phyloP scores from a whole-genome alignment of 208 protist species.

The Trypanosoma lewisi region DNA sequence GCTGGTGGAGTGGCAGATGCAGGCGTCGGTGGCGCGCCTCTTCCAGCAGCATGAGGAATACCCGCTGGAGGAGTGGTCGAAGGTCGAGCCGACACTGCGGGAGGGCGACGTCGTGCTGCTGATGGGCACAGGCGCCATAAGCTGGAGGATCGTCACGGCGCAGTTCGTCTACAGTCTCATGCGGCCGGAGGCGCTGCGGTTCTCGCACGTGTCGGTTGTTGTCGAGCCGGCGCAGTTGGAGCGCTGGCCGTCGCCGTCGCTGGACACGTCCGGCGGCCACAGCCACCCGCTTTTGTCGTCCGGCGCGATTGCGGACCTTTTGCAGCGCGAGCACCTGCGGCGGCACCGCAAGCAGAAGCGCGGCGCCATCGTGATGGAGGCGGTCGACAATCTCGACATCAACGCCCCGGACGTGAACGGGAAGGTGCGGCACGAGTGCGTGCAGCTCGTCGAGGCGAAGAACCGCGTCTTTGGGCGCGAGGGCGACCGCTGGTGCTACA shows the following conservation, averaged over 20 bases:
- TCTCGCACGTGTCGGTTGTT: conserved; percentile 85
- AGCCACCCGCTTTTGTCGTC: not conserved
- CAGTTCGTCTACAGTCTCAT: conserved; percentile 50
- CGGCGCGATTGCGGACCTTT: conserved; percentile 25
- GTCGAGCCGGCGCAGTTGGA: conserved; percentile 56
- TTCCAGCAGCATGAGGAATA: conserved; percentile 49
- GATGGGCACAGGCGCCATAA: conserved; percentile 53
- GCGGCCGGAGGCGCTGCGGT: conserved; percentile 50
- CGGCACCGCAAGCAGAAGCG: conserved; percentile 31
- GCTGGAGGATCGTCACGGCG: conserved; percentile 48
- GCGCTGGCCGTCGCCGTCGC: conserved; percentile 21
- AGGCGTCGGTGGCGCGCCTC: conserved; percentile 31
- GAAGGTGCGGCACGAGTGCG: conserved; percentile 37
- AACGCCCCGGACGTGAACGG: conserved; percentile 60
- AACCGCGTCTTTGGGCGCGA: conserved; percentile 44
- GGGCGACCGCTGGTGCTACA: conserved; percentile 40
- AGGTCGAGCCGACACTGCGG: conserved; percentile 69
- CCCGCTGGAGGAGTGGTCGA: conserved; percentile 60
- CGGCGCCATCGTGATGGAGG: conserved; percentile 68
- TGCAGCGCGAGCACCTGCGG: conserved; percentile 30
- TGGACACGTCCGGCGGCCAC: not conserved
- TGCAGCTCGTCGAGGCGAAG: conserved; percentile 61
- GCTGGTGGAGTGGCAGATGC: conserved; percentile 31
- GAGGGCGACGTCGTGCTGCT: conserved; percentile 79
- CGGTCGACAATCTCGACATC: conserved; percentile 73